Conservation (phyloP, 768 basidiomycete species). For the Auricularia cornea region DNA sequence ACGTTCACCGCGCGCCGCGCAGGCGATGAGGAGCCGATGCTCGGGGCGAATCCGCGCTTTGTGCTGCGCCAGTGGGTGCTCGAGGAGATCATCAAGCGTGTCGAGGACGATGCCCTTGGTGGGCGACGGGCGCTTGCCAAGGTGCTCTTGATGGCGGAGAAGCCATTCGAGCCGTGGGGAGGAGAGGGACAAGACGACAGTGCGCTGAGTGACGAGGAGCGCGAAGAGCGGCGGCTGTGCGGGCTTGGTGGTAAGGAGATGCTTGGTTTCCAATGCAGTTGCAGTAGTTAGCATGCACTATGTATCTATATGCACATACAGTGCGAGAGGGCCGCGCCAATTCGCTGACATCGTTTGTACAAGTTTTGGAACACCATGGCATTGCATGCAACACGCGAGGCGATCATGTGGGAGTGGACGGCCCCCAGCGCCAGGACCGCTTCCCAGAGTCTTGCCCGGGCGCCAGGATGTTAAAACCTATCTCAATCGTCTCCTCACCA, state of each 20-base stretch:
- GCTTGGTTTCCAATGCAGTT: slow-evolving; percentile 91
- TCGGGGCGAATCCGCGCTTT: slow-evolving; percentile 76
- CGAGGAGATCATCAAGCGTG: slow-evolving; percentile 78
- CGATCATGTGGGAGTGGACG: too few relatives aligned
- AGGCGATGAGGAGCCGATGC: slow-evolving; percentile 34
- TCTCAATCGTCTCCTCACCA: too few relatives aligned
- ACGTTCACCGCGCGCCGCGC: slow-evolving; percentile 52
- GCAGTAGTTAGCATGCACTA: too few relatives aligned
- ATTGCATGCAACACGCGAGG: too few relatives aligned
- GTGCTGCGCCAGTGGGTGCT: slow-evolving; percentile 92
- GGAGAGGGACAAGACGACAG: slow-evolving; percentile 52
- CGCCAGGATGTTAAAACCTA: too few relatives aligned
- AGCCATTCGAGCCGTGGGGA: slow-evolving; percentile 84
- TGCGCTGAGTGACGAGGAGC: slow-evolving; percentile 47
- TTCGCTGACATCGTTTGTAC: too few relatives aligned
- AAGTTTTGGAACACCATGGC: too few relatives aligned
- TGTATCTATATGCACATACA: too few relatives aligned
- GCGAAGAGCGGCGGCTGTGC: slow-evolving; percentile 69
- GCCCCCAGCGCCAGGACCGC: too few relatives aligned
- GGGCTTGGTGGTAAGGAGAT: slow-evolving; percentile 64
- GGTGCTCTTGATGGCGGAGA: slow-evolving; percentile 82
- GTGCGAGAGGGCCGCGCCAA: too few relatives aligned
- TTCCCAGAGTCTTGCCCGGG: too few relatives aligned
- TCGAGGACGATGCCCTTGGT: slow-evolving; percentile 54
- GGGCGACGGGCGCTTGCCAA: slow-evolving; percentile 68